These are phyloP conservation scores for Trypanosoma scelopori DNA, from an alignment of 208 protist species.

Conservation along the genomic window DNA sequence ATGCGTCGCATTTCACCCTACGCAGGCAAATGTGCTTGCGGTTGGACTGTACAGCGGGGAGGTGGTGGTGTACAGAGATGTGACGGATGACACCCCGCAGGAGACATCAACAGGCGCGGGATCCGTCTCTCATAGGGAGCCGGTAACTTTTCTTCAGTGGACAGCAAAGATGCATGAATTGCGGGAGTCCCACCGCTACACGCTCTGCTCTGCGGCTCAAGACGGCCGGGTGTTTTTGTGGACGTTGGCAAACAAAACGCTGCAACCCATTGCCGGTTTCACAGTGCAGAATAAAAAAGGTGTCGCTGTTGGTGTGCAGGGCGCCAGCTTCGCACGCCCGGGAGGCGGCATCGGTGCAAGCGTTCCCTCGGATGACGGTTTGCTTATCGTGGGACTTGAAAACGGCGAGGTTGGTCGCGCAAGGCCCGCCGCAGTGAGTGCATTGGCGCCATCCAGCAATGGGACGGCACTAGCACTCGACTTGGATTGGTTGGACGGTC, in stretches of 20 bases:
- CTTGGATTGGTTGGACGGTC: constrained; percentile 70
- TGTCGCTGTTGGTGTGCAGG: constrained; percentile 53
- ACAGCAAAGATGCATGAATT: constrained; percentile 65
- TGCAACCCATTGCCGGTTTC: constrained; percentile 55
- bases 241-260: constrained; percentile 65
- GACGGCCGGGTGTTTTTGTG: constrained; percentile 83
- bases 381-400: constrained; percentile 79
- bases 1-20: constrained; percentile 86
- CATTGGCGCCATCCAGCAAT: not conserved
- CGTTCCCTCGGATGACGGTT: constrained; percentile 52
- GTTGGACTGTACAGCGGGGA: constrained; percentile 91
- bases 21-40: constrained; percentile 64
- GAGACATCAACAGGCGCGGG: constrained; percentile 38
- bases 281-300: constrained; percentile 56
- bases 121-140: constrained; percentile 59
- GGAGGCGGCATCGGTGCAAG: constrained; percentile 15
- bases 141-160: constrained; percentile 79
- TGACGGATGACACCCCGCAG: constrained; percentile 48
- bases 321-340: constrained; percentile 43
- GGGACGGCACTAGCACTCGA: constrained; percentile 44
- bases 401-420: constrained; percentile 86
- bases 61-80: constrained; percentile 65
- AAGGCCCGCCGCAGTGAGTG: constrained; percentile 34
- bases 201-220: constrained; percentile 70
- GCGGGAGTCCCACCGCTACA: constrained; percentile 52